These are phyloP conservation scores for Escovopsis sp. DNA, from an alignment of 2,329 filamentous ascomycete genomes.

Conservation along the genomic window DNA sequence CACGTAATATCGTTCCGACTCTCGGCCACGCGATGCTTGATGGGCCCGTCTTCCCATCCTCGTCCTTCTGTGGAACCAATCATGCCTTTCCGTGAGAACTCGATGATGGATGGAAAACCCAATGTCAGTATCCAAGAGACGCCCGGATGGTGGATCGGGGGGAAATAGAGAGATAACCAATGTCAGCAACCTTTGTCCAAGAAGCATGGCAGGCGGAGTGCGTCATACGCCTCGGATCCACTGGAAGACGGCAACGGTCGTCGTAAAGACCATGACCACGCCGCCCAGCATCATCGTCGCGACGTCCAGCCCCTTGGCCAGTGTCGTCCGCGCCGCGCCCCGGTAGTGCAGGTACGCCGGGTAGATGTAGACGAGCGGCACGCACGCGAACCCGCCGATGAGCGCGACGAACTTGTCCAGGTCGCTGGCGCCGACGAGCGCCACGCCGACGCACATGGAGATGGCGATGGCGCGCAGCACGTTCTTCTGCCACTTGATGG, in stretches of 20 bases:
- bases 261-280: constrained; percentile 59
- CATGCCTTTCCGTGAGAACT: not conserved
- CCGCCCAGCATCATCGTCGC: constrained; percentile 47
- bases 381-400: constrained; percentile 59
- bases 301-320: constrained; percentile 44
- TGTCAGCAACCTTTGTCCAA: too few species aligned
- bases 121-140: not conserved
- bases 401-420: constrained; percentile 62
- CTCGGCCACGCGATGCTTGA: too few species aligned
- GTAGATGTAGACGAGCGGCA: constrained; percentile 65
- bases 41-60: too few species aligned
- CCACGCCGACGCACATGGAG: constrained; percentile 42
- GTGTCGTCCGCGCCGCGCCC: constrained; percentile 43
- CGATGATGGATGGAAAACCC: not conserved
- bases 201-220: too few species aligned
- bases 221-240: constrained; percentile 14
- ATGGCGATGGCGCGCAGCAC: constrained; percentile 44
- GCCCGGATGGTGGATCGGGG: too few species aligned
- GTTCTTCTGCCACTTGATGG: constrained; percentile 68
- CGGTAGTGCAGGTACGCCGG: constrained; percentile 57
- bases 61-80: not conserved
- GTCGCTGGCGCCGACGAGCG: constrained; percentile 50
- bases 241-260: constrained; percentile 37
- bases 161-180: too few species aligned
- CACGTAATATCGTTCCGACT: too few species aligned